These are phyloP conservation scores for Ophiorrhiza pumila DNA, from an alignment of 257 asterid genomes.

Conservation along the genomic window DNA sequence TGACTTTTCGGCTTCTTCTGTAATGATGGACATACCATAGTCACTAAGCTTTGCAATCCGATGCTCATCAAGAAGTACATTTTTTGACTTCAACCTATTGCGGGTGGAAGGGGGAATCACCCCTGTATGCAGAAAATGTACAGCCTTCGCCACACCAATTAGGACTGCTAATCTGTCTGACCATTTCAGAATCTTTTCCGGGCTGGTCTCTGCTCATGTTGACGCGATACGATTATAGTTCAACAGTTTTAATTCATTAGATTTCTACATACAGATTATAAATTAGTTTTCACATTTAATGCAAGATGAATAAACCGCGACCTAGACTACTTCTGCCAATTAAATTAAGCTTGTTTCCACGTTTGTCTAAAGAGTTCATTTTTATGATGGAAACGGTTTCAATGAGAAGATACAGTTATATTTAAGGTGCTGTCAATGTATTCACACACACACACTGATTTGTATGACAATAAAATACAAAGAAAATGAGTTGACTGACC, in stretches of 20 bases:
- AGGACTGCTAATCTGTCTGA: slow-evolving; percentile 80
- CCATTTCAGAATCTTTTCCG: slow-evolving; percentile 77
- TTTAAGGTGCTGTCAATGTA: neutral
- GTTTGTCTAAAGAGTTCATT: neutral
- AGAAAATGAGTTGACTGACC: slow-evolving; percentile 36
- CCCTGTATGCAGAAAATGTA: slow-evolving; percentile 91
- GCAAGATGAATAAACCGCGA: neutral
- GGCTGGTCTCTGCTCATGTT: slow-evolving; percentile 48
- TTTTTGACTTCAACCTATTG: slow-evolving; percentile 70
- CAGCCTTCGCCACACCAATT: slow-evolving; percentile 83
- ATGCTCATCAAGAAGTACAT: slow-evolving; percentile 78
- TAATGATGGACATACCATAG: slow-evolving; percentile 83
- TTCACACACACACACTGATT: neutral
- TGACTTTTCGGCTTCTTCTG: slow-evolving; percentile 61
- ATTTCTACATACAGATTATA: neutral
- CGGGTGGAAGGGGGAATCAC: slow-evolving; percentile 69
- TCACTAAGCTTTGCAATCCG: slow-evolving; percentile 84
- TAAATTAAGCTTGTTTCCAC: neutral
- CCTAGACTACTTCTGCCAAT: neutral
- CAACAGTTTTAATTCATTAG: slow-evolving; percentile 6
- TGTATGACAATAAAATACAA: slow-evolving; percentile 2
- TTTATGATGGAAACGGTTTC: neutral
- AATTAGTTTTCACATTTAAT: neutral
- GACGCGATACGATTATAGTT: slow-evolving; percentile 19
- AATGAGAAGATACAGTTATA: neutral